These are phyloP conservation scores for Vigna reflexopilosa DNA, from an alignment of 306 rosid species.

Conservation along the genomic window DNA sequence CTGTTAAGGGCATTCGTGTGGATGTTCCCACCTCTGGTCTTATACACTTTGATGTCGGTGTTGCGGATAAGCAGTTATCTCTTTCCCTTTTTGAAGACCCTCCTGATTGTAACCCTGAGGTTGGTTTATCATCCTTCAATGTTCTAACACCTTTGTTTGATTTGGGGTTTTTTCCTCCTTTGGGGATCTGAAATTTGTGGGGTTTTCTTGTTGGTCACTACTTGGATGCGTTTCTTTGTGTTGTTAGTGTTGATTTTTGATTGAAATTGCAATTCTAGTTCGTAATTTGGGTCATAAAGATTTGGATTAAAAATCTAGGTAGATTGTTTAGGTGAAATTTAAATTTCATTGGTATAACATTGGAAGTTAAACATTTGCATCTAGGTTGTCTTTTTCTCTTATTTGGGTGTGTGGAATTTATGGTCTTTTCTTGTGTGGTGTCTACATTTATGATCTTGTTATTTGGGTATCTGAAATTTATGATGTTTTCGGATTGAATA, in stretches of 20 bases:
- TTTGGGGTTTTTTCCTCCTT: background rate
- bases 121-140: background rate
- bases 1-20: slow-evolving; percentile 81
- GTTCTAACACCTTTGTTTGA: background rate
- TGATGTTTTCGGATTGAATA: too few species aligned
- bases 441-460: background rate
- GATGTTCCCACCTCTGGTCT: slow-evolving; percentile 80
- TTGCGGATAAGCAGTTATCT: slow-evolving; percentile 90
- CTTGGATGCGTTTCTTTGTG: background rate
- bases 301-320: background rate
- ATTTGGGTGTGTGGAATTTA: too few species aligned
- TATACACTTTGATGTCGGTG: slow-evolving; percentile 87
- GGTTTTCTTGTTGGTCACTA: background rate
- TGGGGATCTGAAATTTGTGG: background rate
- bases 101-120: slow-evolving; percentile 66
- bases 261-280: background rate
- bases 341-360: background rate
- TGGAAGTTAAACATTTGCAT: background rate
- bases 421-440: too few species aligned
- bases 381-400: too few species aligned
- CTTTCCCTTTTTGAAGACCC: slow-evolving; percentile 77
- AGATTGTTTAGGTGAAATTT: background rate
- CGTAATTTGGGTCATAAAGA: background rate
- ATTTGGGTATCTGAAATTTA: background rate
- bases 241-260: background rate